Percentiles rank a stretch among this genome's conserved stretches.
phyloP scores from a whole-genome alignment of 2,329 filamentous ascomycete genomes.

The Venturia carpophila region DNA sequence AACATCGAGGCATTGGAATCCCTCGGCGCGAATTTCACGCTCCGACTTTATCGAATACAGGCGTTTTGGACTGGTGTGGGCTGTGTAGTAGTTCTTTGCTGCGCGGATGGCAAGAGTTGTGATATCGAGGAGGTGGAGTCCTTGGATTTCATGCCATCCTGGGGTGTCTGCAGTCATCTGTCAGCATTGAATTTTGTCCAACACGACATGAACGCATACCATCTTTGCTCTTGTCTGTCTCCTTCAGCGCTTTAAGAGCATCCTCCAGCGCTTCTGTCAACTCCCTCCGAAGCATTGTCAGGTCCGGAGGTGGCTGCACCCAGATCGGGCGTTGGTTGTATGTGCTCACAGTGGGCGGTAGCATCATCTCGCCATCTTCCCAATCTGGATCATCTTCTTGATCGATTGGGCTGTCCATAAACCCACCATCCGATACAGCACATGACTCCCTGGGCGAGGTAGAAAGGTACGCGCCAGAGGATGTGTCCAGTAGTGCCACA shows the following conservation, averaged over 20 bases:
- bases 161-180: constrained; percentile 35
- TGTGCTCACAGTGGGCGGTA: constrained; percentile 94
- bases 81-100: constrained; percentile 92
- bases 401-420: constrained; percentile 48
- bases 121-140: constrained; percentile 84
- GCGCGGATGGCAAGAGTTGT: constrained; percentile 92
- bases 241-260: constrained; percentile 58
- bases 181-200: neutral
- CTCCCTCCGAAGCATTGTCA: constrained; percentile 66
- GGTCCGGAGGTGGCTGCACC: constrained; percentile 74
- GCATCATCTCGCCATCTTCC: constrained; percentile 66
- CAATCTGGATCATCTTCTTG: constrained; percentile 43
- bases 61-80: constrained; percentile 78
- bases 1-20: constrained; percentile 80
- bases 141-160: constrained; percentile 80
- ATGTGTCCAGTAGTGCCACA: constrained; percentile 5
- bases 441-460: constrained; percentile 5
- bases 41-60: constrained; percentile 84
- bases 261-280: constrained; percentile 60
- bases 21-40: constrained; percentile 71
- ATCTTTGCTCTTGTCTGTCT: constrained; percentile 38
- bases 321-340: constrained; percentile 80
- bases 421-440: constrained; percentile 25
- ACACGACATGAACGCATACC: neutral
- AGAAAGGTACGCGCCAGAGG: constrained; percentile 2